Evolutionary conservation across 2,329 filamentous ascomycete species (phyloP).

Genomic region (Thermothelomyces thermophilus): DNA sequence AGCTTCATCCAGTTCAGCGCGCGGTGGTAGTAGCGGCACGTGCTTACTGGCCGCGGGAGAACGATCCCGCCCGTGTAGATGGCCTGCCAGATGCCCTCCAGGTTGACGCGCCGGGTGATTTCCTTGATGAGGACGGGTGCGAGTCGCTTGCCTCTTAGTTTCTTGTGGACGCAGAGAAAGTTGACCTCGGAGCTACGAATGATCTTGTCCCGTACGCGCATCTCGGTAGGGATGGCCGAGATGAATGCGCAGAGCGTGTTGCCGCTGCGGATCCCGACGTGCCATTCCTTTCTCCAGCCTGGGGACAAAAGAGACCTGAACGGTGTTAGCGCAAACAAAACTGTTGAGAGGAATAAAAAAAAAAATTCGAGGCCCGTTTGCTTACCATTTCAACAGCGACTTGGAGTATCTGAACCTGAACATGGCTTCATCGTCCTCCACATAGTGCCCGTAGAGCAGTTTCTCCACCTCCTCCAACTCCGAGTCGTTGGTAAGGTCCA

Average conservation of each 20-base stretch:
- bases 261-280: conserved; percentile 82
- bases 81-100: conserved; percentile 82
- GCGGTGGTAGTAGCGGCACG: conserved; percentile 91
- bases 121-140: conserved; percentile 96
- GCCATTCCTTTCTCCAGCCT: conserved; percentile 90
- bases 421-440: conserved; percentile 94
- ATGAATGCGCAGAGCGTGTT: conserved; percentile 93
- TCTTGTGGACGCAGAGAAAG: conserved; percentile 97
- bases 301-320: conserved; percentile 85
- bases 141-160: conserved; percentile 85
- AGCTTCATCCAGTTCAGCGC: conserved; percentile 94
- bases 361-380: no score
- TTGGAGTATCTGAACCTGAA: conserved; percentile 96
- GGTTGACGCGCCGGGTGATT: conserved; percentile 86
- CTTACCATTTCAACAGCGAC: conserved; percentile 81
- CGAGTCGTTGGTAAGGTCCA: conserved; percentile 72
- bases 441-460: conserved; percentile 86
- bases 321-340: not conserved
- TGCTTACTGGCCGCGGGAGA: conserved; percentile 84
- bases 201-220: conserved; percentile 70
- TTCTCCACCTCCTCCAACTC: conserved; percentile 89
- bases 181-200: conserved; percentile 89
- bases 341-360: no score
- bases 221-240: conserved; percentile 78
- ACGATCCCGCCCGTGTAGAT: conserved; percentile 93